Evolutionary conservation across 1,284 basidiomycete species (phyloP), one percentile per base, ranked within the genome.

Genomic region (Puccinia coronata): DNA sequence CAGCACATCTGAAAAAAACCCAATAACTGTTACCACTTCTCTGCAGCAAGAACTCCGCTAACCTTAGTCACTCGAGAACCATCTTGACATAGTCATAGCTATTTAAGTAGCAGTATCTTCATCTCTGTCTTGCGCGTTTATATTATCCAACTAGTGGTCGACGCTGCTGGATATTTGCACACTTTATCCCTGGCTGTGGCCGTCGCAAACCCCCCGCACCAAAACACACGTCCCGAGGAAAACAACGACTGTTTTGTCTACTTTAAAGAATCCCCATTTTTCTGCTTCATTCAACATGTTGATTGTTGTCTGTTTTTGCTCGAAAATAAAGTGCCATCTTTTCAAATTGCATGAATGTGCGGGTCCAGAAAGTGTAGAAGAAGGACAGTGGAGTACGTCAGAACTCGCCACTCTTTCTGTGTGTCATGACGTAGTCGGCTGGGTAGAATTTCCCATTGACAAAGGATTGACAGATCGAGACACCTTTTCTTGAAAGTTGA

Each of bases 51-150:
- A 63, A 39, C 34, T 39, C 28, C 34, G 59, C 34, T 25, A 39
- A 63, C 34, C 34, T 39, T 2, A 2, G 28, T 63, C 59, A 39
- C 34, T 39, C 16, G n/a, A 39, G 18, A 39, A 39, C 14, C 34
- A 63, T 63, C 59, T 63, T 28, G 20, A 31, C 36, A 31, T 63
- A n/a, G n/a, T n/a, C n/a, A n/a, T 63, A 63, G 34, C 39, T n/a
- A n/a, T n/a, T n/a, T n/a, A n/a, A 39, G 34, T 63, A 63, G 39
- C 34, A 63, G 23, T 34, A 18, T 39, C 59, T 39, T 63, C 18
- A 31, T 39, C 1, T 63, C 6, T 31, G 31, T 18, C 36, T 61
- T 61, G 28, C 31, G 36, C 25, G 31, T 61, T 61, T 16, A 34
- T 16, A n/a, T n/a, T n/a, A n/a, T n/a, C n/a, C n/a, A n/a, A n/a